Base-by-base conservation (phyloP, 805 yeast species). In the Metschnikowia santaceciliae region DNA sequence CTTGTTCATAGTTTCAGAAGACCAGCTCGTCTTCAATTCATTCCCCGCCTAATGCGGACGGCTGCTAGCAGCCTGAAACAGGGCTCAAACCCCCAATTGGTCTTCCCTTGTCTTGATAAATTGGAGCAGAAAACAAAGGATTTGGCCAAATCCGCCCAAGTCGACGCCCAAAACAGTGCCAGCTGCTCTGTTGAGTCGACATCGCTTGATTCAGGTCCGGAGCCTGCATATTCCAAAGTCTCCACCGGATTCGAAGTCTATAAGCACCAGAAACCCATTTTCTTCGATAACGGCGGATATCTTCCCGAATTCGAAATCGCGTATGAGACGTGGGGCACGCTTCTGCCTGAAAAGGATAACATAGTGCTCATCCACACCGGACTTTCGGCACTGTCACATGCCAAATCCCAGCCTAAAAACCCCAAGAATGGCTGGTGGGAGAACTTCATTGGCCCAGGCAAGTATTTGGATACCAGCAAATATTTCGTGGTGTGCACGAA, bases 361-460 rank as follows among this genome's bases (percentile, higher is more conserved):
- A 87, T 90, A 11, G 80, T 91, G 19, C 72, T 91, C 35, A 69
- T 91, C 8, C 97, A 91, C 61, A 91, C 97, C 0, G 97, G 97
- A 0, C 75, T 91, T 17, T 88, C 96, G 0, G 97, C 97, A 0
- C 88, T 96, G 0, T 88, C 96, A 2, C 97, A 91, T 71, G 97
- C 97, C 8, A 86, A 81, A 61, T 88, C 96, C 2, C 94, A 88
- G 53, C 71, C 74, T 0, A 72, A 78, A 32, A 90, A 90, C 65
- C 65, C 80, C 5, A 79, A 80, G 54, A 81, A 83, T 4, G 97
- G 97, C 14, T 91, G 97, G 97, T 91, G 97, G 97, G 97, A 91
- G 63, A 78, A 82, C 51, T 90, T 90, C 68, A 89, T 91, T 47
- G 97, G 97, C 0, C 88, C 96, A 1, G 90, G 84, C 1, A 76